A percentile compares a stretch with the other conserved stretches of the same genome.
Conservation (phyloP, 169 alveolate genomes). For the Plasmodium billcollinsi region DNA sequence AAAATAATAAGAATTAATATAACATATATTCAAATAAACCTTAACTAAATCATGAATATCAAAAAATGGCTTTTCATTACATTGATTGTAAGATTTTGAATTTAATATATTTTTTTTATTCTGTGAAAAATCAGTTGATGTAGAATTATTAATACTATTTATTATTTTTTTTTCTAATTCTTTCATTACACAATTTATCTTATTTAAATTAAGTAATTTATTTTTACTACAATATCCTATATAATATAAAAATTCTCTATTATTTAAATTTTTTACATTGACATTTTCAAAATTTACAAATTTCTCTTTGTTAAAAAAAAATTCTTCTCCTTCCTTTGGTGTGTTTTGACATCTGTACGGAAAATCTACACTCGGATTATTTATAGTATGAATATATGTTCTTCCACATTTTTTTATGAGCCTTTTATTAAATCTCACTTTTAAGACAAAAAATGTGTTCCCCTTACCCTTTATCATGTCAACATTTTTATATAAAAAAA, state of each 20-base stretch:
- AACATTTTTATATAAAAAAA: too few relatives aligned
- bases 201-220: constrained; percentile 23
- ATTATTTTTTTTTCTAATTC: constrained; percentile 35
- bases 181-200: constrained; percentile 28
- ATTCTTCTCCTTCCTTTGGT: background rate
- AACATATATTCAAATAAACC: constrained; percentile 66
- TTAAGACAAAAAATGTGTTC: constrained; percentile 50
- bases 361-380: constrained; percentile 17
- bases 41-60: constrained; percentile 73
- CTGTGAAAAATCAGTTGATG: constrained; percentile 28
- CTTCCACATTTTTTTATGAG: background rate
- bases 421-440: constrained; percentile 9
- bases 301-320: background rate
- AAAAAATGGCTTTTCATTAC: constrained; percentile 48
- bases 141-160: constrained; percentile 36
- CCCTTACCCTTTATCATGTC: too few relatives aligned
- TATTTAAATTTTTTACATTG: constrained; percentile 54
- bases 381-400: constrained; percentile 17
- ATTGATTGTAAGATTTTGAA: constrained; percentile 27
- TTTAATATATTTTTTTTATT: constrained; percentile 70
- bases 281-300: constrained; percentile 8
- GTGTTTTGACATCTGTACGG: background rate
- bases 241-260: constrained; percentile 52
- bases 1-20: constrained; percentile 71
- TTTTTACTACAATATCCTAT: constrained; percentile 70